phyloP scores from a whole-genome alignment of 2,329 filamentous ascomycete genomes.

The Colletotrichum sp. region DNA sequence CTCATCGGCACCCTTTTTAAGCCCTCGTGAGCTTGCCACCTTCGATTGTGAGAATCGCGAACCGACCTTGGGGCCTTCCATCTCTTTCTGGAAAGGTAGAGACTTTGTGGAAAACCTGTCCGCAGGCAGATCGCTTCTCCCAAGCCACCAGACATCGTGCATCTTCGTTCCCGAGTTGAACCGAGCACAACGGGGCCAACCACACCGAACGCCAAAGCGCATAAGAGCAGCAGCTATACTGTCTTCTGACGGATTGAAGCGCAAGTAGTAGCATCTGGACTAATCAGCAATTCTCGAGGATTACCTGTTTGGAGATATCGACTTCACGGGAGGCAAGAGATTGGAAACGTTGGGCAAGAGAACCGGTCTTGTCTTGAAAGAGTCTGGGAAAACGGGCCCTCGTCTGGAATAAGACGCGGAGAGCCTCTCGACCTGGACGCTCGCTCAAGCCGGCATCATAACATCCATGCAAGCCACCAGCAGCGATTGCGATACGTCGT shows the following conservation, averaged over 20 bases:
- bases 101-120: background rate
- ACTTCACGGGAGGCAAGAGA: background rate
- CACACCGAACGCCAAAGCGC: background rate
- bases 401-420: conserved; percentile 13
- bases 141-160: background rate
- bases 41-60: background rate
- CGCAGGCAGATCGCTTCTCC: background rate
- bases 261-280: background rate
- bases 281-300: background rate
- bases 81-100: background rate
- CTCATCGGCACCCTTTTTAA: background rate
- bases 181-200: background rate
- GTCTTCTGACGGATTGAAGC: background rate
- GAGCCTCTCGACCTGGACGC: conserved; percentile 23
- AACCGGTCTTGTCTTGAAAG: background rate
- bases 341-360: background rate
- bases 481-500: conserved; percentile 47
- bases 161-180: background rate
- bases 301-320: background rate
- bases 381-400: conserved; percentile 13
- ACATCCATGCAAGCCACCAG: conserved; percentile 61
- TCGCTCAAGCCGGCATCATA: conserved; percentile 26
- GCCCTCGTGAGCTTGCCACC: background rate
- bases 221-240: background rate
- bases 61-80: background rate